Evolutionary conservation across 108 stramenopile species (phyloP).

Genomic region (Conticribra guillardii): DNA sequence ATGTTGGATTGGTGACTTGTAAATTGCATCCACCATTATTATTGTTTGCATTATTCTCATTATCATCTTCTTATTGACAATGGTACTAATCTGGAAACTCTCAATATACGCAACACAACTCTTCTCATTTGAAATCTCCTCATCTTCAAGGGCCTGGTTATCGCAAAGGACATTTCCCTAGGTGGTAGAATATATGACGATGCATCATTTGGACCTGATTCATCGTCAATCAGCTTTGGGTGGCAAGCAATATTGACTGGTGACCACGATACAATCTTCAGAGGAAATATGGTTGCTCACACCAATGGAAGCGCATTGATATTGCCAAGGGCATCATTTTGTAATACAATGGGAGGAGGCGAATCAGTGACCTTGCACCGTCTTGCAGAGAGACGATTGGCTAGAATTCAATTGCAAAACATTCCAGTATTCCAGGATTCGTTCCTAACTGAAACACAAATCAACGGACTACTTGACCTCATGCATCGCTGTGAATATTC

Average conservation of each 20-base stretch:
- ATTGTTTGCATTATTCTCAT: too few species aligned
- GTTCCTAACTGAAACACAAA: slow-evolving; percentile 8
- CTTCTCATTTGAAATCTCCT: too few species aligned
- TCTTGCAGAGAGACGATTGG: slow-evolving; percentile 16
- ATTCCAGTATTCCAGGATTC: slow-evolving; percentile 48
- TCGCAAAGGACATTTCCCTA: slow-evolving; percentile 4
- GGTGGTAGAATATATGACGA: slow-evolving; percentile 26
- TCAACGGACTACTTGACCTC: slow-evolving; percentile 14
- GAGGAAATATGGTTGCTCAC: slow-evolving; percentile 22
- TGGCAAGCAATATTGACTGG: slow-evolving; percentile 43
- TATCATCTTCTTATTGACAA: too few species aligned
- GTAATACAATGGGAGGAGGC: slow-evolving; percentile 13
- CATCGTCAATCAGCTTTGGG: slow-evolving; percentile 29
- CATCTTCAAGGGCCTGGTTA: slow-evolving; percentile 12
- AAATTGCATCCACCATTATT: too few species aligned
- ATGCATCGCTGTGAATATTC: slow-evolving; percentile 27
- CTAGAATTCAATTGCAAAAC: slow-evolving; percentile 29
- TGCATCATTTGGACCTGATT: slow-evolving; percentile 10
- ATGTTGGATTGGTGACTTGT: too few species aligned
- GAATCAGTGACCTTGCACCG: slow-evolving; percentile 10
- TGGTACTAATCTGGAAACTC: too few species aligned
- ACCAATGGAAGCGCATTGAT: slow-evolving; percentile 40
- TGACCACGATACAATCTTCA: neutral
- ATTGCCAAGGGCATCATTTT: slow-evolving; percentile 24
- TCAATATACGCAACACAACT: too few species aligned